Conservation (phyloP, 2,329 filamentous ascomycete species). For the Apiospora koreana region DNA sequence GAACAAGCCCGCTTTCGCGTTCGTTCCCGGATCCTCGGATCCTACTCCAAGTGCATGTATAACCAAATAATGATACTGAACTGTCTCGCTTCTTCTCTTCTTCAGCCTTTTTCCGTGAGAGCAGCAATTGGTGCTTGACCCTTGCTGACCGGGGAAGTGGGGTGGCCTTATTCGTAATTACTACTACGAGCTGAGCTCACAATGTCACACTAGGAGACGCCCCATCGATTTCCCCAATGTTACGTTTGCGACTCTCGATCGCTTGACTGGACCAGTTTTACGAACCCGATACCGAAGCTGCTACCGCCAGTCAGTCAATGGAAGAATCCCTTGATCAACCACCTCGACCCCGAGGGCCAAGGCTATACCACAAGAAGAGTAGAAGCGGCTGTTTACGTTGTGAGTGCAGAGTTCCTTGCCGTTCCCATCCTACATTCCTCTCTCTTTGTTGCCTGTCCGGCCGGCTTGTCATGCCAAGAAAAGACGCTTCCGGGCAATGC, state of each 20-base stretch:
- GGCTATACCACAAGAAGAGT: conserved; percentile 36
- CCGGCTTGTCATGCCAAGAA: neutral
- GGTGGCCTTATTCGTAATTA: too few species aligned
- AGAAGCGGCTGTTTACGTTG: conserved; percentile 27
- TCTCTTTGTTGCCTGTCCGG: neutral
- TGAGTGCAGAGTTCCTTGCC: neutral
- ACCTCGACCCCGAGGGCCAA: conserved; percentile 28
- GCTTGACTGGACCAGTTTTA: neutral
- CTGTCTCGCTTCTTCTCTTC: neutral
- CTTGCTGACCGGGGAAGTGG: too few species aligned
- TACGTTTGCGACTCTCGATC: neutral
- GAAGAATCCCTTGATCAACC: neutral
- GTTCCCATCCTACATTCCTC: neutral
- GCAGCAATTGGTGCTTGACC: too few species aligned
- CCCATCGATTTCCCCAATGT: neutral
- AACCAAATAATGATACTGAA: neutral
- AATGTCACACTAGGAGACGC: too few species aligned
- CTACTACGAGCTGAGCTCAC: neutral
- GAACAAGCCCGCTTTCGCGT: neutral
- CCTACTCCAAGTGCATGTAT: neutral
- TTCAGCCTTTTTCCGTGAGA: too few species aligned
- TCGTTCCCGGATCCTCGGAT: neutral
- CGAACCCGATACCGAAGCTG: conserved; percentile 4
- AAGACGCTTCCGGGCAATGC: neutral
- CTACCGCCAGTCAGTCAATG: neutral